Evolutionary conservation across 1,284 basidiomycete species (phyloP), one percentile per base, ranked within the genome.

Genomic region (Cutaneotrichosporon arboriforme): DNA sequence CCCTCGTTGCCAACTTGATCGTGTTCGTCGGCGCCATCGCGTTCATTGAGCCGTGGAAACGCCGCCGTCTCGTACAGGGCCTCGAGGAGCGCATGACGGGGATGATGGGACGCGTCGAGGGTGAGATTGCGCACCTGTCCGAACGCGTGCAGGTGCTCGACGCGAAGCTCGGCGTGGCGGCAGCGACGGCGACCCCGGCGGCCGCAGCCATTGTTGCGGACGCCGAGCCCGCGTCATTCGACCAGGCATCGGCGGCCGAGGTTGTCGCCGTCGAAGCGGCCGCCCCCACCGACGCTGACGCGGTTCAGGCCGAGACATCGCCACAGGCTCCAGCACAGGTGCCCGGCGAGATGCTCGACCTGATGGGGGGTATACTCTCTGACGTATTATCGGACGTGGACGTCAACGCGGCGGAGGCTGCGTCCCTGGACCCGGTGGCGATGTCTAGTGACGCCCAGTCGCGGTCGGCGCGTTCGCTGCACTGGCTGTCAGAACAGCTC

Each of bases 11-110:
- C 57, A 97, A 97, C 75, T 76, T 96, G 73, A 61, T 87, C 45
- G 87, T 97, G 38, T 97, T 97, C 70, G 73, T 96, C 46, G 76
- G 86, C 52, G 92, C 92, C 8, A 90, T 93, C 58, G 73, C 88
- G 15, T 75, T 93, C 44, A 88, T 97, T 43, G 92, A 97, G 73
- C 92, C 92, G 2, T 97, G 90, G 88, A 96, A 96, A 74, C 80
- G 92, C 52, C 79, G 81, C 61, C 78, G 84, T 61, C 76, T 97
- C 66, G 87, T 90, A 8, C 82, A 86, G 72, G 88, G 87, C 43
- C 87, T 97, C 59, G 91, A 94, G 76, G 82, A 80, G 65, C 85
- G 89, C 75, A 83, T 93, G 42, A 82, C 85, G 62, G 83, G 86
- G 70, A 79, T 91, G 77, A 83, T 83, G 61, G 66, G 54, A 14